Evolutionary conservation across 164 flowering plant species (phyloP).

Genomic region (Tetracentron sinense): DNA sequence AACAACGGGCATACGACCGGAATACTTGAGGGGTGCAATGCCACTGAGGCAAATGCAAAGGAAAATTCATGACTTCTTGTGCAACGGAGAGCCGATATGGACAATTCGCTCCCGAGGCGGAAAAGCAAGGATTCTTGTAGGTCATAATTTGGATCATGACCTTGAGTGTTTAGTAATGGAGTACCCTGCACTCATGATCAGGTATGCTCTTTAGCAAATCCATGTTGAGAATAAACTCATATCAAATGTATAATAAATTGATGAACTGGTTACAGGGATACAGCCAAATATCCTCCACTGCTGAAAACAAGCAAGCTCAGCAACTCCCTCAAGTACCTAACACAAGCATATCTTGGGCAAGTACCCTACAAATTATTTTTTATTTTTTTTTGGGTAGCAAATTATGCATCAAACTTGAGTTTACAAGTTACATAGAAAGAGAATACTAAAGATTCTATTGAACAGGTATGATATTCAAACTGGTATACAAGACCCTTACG

Average conservation of each 20-base stretch:
- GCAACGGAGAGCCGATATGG: slow-evolving; percentile 88
- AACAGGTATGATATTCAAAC: slow-evolving; percentile 78
- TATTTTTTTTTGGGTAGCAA: too few relatives aligned
- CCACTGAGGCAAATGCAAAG: slow-evolving; percentile 60
- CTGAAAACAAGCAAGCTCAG: slow-evolving; percentile 96
- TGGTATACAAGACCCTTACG: slow-evolving; percentile 82
- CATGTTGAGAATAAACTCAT: background rate
- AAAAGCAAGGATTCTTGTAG: slow-evolving; percentile 81
- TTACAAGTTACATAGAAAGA: background rate
- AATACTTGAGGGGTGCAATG: slow-evolving; percentile 69
- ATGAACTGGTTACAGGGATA: slow-evolving; percentile 45
- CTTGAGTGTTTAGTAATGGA: slow-evolving; percentile 70
- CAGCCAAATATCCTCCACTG: slow-evolving; percentile 87
- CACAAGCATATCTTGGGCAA: slow-evolving; percentile 81
- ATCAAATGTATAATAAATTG: too few relatives aligned
- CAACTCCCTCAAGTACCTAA: slow-evolving; percentile 83
- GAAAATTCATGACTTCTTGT: slow-evolving; percentile 74
- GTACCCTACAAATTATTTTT: slow-evolving; percentile 10
- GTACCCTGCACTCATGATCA: slow-evolving; percentile 61
- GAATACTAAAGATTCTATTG: background rate
- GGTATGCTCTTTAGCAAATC: slow-evolving; percentile 30
- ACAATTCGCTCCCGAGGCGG: slow-evolving; percentile 64
- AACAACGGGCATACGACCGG: slow-evolving; percentile 74
- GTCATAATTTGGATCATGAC: slow-evolving; percentile 85
- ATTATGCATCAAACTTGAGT: background rate